These are phyloP conservation scores for Cryptococcus sp. DNA, from an alignment of 1,284 basidiomycete species.

Conservation along the genomic window DNA sequence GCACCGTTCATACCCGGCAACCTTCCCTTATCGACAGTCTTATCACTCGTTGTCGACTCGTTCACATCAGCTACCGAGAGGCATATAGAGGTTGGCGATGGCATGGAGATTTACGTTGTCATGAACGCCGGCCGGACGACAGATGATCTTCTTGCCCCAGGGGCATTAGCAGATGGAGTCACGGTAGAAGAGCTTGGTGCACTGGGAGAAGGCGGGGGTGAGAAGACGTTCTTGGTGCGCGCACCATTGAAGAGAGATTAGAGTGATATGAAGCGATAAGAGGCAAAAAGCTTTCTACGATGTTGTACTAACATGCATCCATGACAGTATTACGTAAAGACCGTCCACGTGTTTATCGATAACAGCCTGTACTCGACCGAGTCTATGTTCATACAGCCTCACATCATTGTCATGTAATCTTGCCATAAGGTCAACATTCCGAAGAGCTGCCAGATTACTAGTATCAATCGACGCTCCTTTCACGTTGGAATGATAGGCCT, in stretches of 20 bases:
- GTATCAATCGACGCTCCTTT: too few relatives aligned
- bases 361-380: too few relatives aligned
- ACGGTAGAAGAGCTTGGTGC: slow-evolving; percentile 45
- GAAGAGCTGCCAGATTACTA: too few relatives aligned
- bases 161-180: slow-evolving; percentile 61
- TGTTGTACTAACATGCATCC: too few relatives aligned
- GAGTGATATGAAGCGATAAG: too few relatives aligned
- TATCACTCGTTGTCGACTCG: slow-evolving; percentile 80
- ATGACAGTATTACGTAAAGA: too few relatives aligned
- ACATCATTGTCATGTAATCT: too few relatives aligned
- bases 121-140: slow-evolving; percentile 67
- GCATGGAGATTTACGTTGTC: slow-evolving; percentile 84
- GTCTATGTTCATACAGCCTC: too few relatives aligned
- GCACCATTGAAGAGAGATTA: slow-evolving; percentile 52
- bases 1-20: slow-evolving; percentile 67
- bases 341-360: too few relatives aligned
- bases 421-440: too few relatives aligned
- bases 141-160: slow-evolving; percentile 64
- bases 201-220: slow-evolving; percentile 45
- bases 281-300: too few relatives aligned
- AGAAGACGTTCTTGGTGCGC: slow-evolving; percentile 49
- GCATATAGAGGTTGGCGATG: slow-evolving; percentile 96
- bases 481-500: too few relatives aligned
- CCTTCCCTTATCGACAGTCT: slow-evolving; percentile 74
- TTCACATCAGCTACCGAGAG: slow-evolving; percentile 87